Conservation (phyloP, 2,329 filamentous ascomycete genomes). For the Arthroderma sp. region DNA sequence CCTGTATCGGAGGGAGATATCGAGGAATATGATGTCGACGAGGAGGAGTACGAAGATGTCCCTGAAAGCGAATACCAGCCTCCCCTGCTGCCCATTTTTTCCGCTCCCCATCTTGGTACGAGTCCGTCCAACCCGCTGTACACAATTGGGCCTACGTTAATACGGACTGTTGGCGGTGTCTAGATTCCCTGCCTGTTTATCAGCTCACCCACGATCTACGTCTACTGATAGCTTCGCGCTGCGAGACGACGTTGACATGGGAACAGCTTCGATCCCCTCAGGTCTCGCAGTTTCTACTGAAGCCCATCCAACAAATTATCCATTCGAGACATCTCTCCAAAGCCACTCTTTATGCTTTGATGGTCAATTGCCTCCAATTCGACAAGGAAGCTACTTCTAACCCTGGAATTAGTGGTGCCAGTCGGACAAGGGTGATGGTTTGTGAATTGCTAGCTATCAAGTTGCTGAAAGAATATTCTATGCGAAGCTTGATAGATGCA, state of each 20-base stretch:
- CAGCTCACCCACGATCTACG: conserved; percentile 82
- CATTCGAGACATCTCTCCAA: conserved; percentile 70
- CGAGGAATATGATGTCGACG: conserved; percentile 30
- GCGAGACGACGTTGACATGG: conserved; percentile 87
- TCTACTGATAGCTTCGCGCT: conserved; percentile 67
- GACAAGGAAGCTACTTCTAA: conserved; percentile 71
- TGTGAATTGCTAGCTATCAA: conserved; percentile 87
- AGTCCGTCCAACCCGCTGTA: background rate
- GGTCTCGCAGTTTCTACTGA: conserved; percentile 87
- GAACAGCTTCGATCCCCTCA: conserved; percentile 93
- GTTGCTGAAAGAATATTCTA: conserved; percentile 77
- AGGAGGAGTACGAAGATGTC: conserved; percentile 27
- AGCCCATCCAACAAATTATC: conserved; percentile 88
- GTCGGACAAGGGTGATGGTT: conserved; percentile 71
- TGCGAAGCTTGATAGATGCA: conserved; percentile 82
- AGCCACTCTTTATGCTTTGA: conserved; percentile 75
- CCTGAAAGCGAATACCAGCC: conserved; percentile 27
- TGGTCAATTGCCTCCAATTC: conserved; percentile 92
- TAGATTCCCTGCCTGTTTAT: conserved; percentile 80
- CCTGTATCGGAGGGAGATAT: conserved; percentile 18
- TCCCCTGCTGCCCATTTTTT: conserved; percentile 64
- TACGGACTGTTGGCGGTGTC: background rate
- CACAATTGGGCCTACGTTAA: background rate
- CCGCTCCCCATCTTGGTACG: conserved; percentile 61
- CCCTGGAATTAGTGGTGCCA: conserved; percentile 72